Percentiles rank a stretch among this genome's conserved stretches.
Conservation (phyloP, 2,329 filamentous ascomycete species). For the Macrophomina phaseolina region DNA sequence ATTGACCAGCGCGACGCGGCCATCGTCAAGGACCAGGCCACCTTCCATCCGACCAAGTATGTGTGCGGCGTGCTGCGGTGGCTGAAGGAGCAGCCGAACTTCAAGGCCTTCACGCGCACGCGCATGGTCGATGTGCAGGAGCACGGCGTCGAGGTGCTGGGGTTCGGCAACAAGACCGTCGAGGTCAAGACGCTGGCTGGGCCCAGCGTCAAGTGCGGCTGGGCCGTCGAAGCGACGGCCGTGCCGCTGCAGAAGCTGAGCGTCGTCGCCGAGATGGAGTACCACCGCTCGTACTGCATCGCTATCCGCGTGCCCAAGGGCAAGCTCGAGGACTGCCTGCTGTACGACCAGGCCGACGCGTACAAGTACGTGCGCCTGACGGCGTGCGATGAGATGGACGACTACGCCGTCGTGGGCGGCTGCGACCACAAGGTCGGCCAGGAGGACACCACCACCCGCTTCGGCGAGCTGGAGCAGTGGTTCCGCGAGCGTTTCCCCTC, state of each 20-base stretch:
- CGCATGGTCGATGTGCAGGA: slow-evolving; percentile 57
- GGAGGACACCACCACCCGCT: slow-evolving; percentile 52
- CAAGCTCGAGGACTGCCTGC: slow-evolving; percentile 59
- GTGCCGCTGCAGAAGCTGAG: slow-evolving; percentile 63
- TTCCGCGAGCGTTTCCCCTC: slow-evolving; percentile 59
- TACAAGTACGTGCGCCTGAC: slow-evolving; percentile 65
- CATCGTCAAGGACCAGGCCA: slow-evolving; percentile 56
- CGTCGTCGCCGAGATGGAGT: slow-evolving; percentile 60
- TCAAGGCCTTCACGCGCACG: slow-evolving; percentile 59
- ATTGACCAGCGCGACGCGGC: slow-evolving; percentile 59
- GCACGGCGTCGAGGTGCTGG: slow-evolving; percentile 53
- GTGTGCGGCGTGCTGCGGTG: slow-evolving; percentile 59
- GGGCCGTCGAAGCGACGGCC: slow-evolving; percentile 61
- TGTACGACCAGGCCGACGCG: slow-evolving; percentile 61
- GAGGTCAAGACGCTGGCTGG: slow-evolving; percentile 54
- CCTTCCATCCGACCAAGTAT: slow-evolving; percentile 65
- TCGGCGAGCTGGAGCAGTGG: slow-evolving; percentile 60
- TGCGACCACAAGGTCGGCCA: slow-evolving; percentile 66
- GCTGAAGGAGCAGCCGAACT: slow-evolving; percentile 58
- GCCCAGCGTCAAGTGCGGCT: slow-evolving; percentile 54
- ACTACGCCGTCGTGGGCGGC: slow-evolving; percentile 63
- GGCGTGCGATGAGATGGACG: slow-evolving; percentile 57
- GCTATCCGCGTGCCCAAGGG: slow-evolving; percentile 60
- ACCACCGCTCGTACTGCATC: slow-evolving; percentile 62
- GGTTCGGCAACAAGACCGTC: slow-evolving; percentile 54